phyloP scores from a whole-genome alignment of 139 green algal genomes.

The Haematococcus sp. region DNA sequence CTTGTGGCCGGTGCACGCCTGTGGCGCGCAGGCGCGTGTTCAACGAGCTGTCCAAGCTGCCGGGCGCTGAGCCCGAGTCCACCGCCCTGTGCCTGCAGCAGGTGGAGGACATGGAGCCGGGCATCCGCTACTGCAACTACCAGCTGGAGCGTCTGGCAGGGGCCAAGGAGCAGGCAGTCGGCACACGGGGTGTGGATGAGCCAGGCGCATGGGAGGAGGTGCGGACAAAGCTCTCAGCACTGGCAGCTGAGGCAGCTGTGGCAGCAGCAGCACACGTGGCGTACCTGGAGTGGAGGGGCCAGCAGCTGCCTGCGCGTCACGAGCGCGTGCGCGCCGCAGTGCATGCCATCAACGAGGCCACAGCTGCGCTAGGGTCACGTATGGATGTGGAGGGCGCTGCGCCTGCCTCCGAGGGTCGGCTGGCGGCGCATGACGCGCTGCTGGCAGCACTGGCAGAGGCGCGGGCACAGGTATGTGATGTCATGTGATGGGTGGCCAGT shows the following conservation, averaged over 20 bases:
- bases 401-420: not conserved
- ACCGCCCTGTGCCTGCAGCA: conserved; percentile 67
- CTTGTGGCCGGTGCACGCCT: not conserved
- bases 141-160: conserved; percentile 58
- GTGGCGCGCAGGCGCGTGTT: conserved; percentile 64
- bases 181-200: not conserved
- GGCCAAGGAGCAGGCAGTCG: not conserved
- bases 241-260: conserved; percentile 57
- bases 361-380: not conserved
- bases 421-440: not conserved
- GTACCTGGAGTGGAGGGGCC: conserved; percentile 66
- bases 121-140: conserved; percentile 85
- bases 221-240: conserved; percentile 29
- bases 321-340: conserved; percentile 41
- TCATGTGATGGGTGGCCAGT: not conserved
- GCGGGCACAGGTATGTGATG: not conserved
- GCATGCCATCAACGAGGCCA: not conserved
- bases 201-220: conserved; percentile 4
- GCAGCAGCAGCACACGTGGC: conserved; percentile 42
- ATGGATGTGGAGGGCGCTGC: not conserved
- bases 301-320: conserved; percentile 45
- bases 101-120: conserved; percentile 81
- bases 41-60: conserved; percentile 71
- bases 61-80: conserved; percentile 61
- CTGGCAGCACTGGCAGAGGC: conserved; percentile 7